These are phyloP conservation scores for Boletus vermiculosoides DNA, from an alignment of 768 basidiomycete species.

Conservation along the genomic window DNA sequence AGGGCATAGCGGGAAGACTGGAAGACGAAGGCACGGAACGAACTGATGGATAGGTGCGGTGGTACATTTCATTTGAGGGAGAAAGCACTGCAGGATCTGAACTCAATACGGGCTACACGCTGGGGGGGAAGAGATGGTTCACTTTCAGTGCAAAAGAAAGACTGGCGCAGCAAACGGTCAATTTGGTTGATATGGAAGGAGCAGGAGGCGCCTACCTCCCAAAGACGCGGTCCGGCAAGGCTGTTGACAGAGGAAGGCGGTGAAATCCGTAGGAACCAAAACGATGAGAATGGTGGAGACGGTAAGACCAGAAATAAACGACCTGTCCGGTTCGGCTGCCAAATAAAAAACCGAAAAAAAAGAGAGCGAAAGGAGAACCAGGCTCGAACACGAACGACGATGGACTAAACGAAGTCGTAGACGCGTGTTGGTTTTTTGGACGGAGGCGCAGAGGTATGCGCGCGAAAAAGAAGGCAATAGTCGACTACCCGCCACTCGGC, in stretches of 20 bases:
- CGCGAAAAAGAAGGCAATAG: constrained; percentile 9
- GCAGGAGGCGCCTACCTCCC: not conserved
- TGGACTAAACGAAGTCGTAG: not conserved
- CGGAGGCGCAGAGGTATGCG: constrained; percentile 1
- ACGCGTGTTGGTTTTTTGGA: constrained; percentile 11
- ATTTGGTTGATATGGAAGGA: not conserved
- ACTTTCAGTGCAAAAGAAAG: constrained; percentile 17
- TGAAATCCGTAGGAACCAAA: not conserved
- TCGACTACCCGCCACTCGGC: constrained; percentile 17
- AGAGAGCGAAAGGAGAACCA: not conserved
- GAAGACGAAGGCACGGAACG: constrained; percentile 53
- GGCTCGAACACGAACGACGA: not conserved
- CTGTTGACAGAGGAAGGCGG: constrained; percentile 3
- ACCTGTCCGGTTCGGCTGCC: not conserved
- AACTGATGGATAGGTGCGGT: constrained; percentile 55
- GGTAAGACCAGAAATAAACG: not conserved
- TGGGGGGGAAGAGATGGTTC: constrained; percentile 8
- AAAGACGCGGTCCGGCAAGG: constrained; percentile 11
- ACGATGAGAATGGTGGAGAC: constrained; percentile 4
- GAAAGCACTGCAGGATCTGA: constrained; percentile 28
- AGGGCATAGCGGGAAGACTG: constrained; percentile 17
- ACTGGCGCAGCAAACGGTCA: not conserved
- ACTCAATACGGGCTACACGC: constrained; percentile 15
- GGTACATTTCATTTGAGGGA: constrained; percentile 55
- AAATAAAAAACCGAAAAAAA: constrained; percentile 5